phyloP scores from a whole-genome alignment of 2,329 filamentous ascomycete genomes.

The Epichloe hybrida region DNA sequence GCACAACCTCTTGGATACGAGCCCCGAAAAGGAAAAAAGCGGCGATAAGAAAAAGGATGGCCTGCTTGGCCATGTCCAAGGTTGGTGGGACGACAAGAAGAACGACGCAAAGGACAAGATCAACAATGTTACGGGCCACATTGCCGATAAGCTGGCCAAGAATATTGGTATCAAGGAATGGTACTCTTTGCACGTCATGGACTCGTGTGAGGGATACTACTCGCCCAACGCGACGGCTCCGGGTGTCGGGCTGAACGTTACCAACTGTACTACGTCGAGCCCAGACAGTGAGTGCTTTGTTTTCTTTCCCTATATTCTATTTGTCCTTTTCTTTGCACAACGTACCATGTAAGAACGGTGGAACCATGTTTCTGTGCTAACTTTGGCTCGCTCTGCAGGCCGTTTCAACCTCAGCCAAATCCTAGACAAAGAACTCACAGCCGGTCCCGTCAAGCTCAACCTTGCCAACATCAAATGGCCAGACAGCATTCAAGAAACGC shows the following conservation, averaged over 20 bases:
- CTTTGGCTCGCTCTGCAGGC: conserved; percentile 11
- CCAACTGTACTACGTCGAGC: conserved; percentile 25
- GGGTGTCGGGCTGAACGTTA: conserved; percentile 26
- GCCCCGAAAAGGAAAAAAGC: conserved; percentile 12
- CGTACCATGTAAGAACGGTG: neutral
- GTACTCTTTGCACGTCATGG: conserved; percentile 38
- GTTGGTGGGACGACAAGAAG: conserved; percentile 18
- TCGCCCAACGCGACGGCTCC: conserved; percentile 27
- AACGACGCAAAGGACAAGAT: conserved; percentile 23
- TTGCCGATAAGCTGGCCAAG: conserved; percentile 26
- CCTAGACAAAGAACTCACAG: conserved; percentile 30
- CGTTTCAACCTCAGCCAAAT: conserved; percentile 33
- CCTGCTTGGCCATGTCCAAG: conserved; percentile 16
- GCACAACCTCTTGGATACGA: conserved; percentile 19
- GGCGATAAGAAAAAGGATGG: conserved; percentile 13
- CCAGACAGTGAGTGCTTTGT: conserved; percentile 1
- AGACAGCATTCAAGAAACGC: conserved; percentile 28
- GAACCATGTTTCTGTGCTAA: neutral
- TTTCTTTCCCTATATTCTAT: neutral
- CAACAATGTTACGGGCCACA: conserved; percentile 25
- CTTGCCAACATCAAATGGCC: conserved; percentile 33
- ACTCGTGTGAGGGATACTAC: conserved; percentile 32
- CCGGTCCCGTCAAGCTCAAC: conserved; percentile 30
- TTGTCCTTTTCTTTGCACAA: neutral
- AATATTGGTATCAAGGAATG: conserved; percentile 35